Evolutionary conservation across 2,329 filamentous ascomycete species (phyloP).

Genomic region (Ophiostoma pallidulum): DNA sequence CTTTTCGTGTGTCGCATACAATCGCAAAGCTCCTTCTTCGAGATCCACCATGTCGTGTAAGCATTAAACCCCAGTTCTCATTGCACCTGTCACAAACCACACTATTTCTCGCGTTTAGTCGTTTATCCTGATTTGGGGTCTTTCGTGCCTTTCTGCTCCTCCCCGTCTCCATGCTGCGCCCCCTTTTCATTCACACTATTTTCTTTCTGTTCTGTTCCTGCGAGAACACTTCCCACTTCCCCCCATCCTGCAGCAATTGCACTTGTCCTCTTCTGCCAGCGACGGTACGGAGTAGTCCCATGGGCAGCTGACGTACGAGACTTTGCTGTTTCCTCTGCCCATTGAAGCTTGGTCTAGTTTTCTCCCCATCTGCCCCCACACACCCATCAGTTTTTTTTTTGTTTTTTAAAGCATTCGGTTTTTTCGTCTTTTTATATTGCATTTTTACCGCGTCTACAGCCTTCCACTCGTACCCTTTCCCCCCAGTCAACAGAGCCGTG

Average conservation of each 20-base stretch:
- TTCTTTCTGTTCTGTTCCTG: neutral
- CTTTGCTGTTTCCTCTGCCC: no score
- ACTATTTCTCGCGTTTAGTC: neutral
- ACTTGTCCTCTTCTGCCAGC: no score
- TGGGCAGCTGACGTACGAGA: no score
- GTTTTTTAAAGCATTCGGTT: neutral
- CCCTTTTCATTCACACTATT: slow-evolving; percentile 1
- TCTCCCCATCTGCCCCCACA: neutral
- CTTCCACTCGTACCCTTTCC: neutral
- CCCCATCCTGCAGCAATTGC: neutral
- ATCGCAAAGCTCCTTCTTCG: slow-evolving; percentile 1
- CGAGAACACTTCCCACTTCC: neutral
- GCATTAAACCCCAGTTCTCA: neutral
- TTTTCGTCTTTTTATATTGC: neutral
- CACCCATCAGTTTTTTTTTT: neutral
- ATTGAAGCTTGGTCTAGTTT: no score
- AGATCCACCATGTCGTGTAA: slow-evolving; percentile 8
- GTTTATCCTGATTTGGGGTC: neutral
- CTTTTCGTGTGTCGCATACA: neutral
- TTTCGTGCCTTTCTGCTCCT: neutral
- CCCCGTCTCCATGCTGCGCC: slow-evolving; percentile 7
- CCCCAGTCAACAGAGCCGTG: no score
- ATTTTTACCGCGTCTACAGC: no score
- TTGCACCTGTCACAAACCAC: neutral
- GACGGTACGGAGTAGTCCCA: no score